Base-by-base conservation (phyloP, 371 early-diverging fungal species). In the Fennellomyces sp. region DNA sequence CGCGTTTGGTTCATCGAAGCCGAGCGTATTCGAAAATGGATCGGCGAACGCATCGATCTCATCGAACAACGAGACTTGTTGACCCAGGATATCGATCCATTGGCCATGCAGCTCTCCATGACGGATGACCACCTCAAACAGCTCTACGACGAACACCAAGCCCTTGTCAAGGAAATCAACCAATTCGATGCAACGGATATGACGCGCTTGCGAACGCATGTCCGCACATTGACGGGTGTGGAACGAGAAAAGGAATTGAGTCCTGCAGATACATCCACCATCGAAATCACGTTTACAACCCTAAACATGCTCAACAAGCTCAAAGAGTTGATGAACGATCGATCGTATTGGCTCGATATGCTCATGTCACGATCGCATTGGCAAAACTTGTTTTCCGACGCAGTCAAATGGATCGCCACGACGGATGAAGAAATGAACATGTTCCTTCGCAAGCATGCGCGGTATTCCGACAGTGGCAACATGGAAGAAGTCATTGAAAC, bases 201-300 rank as follows among this genome's bases (percentile, higher is more conserved):
- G 75, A 63, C 75, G 19, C 69, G 81, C 17, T 47, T 82, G n/a
- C 67, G 81, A 26, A 61, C 72, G 15, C 83, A 82, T 61, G 83
- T 78, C 27, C 78, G 76, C 61, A 66, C 57, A 31, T 63, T 80
- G 39, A 75, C 80, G 1, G 52, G 58, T 4, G 65, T 53, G 23
- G 64, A 63, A 5, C 57, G 63, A 3, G 65, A 66, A 15, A 54
- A 61, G 8, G 76, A 80, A 3, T 45, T 82, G 47, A 76, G 73
- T 23, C 83, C 83, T 3, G 83, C 83, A n/a, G 83, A 82, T 63
- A 78, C 83, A 0, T 71, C 79, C 1, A 82, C 81, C 0, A 82
- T 82, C 45, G 78, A 78, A 63, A 80, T 80, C 26, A 82, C 81
- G 2, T 58, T 78, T 11, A 72, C 73, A 21, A 80, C 79, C 7